phyloP scores from a whole-genome alignment of 2,329 filamentous ascomycete genomes.

The Exophiala sideris region DNA sequence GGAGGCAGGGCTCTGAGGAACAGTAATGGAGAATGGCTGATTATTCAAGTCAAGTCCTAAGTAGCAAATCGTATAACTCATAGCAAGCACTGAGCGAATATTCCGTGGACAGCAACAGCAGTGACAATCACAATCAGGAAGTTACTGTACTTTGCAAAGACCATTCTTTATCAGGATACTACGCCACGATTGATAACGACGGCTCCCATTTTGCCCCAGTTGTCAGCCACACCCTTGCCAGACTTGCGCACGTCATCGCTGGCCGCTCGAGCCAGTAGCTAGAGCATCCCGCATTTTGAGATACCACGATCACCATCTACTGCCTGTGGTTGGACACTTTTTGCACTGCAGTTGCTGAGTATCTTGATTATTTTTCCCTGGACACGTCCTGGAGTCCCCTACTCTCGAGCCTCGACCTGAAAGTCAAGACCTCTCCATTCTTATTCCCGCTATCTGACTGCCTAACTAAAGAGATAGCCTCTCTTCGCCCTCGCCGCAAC shows the following conservation, averaged over 20 bases:
- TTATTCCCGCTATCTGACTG: not conserved
- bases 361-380: slow-evolving; percentile 2
- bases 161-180: too few species aligned
- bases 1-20: not conserved
- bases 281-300: slow-evolving; percentile 18
- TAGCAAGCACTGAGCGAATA: not conserved
- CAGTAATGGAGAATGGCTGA: not conserved
- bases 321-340: slow-evolving; percentile 22
- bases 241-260: slow-evolving; percentile 1
- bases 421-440: not conserved
- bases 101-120: too few species aligned
- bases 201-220: not conserved
- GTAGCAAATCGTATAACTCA: not conserved
- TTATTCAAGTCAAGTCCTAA: not conserved
- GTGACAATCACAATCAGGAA: too few species aligned
- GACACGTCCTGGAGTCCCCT: not conserved
- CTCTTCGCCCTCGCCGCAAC: slow-evolving; percentile 4
- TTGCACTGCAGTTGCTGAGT: slow-evolving; percentile 1
- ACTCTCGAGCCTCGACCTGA: slow-evolving; percentile 6
- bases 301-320: slow-evolving; percentile 20
- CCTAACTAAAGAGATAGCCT: not conserved
- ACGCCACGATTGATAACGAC: too few species aligned
- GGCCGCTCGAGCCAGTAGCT: not conserved
- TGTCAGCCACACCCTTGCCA: not conserved
- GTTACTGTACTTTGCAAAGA: too few species aligned